Evolutionary conservation across 1,284 basidiomycete genomes (phyloP), one percentile per base, ranked within the genome.

Genomic region (Baeospora myosura): DNA sequence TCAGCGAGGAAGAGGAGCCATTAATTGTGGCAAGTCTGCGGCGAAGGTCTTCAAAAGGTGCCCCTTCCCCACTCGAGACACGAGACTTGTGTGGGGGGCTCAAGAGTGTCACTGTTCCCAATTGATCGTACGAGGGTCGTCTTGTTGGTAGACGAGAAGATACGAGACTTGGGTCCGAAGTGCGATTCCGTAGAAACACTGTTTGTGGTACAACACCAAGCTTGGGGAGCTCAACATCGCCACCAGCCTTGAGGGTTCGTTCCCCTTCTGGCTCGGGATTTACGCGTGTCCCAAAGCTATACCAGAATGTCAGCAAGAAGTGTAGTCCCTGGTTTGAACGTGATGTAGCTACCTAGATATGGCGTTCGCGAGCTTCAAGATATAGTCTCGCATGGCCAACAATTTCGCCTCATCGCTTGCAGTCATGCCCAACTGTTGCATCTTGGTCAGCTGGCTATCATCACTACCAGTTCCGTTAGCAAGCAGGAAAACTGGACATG

Each of bases 141-240:
- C 62, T 65, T 20, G 65, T 59, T 4, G 57, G 51, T 12, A 60
- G 54, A 3, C 63, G 65, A 18, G 63, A 56, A 5, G 60, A 53
- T 28, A 67, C 69, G 4, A 60, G 50, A 2, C 53, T 42, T 14
- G 58, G 41, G 3, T 78, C 76, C 3, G 66, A 57, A 22, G 65
- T 59, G 21, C 72, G 66, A 4, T 72, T 61, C 49, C 81, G 89
- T 52, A 98, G 72, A 63, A 99, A 98, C 17, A 98, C 87, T 0
- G 94, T 98, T 48, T 92, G 91, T 4, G 92, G 92, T 0, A 93
- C 88, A n/a, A 97, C 86, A 3, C 86, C 82, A 31, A 94, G 74
- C 57, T 89, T 88, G 59, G 87, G 81, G 30, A 89, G 66, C 50
- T 87, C 84, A 24, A 88, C 70, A 28, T 80, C 75, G 7, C 72